Percentiles rank a stretch among this genome's conserved stretches.
phyloP scores from a whole-genome alignment of 2,329 filamentous ascomycete genomes.

The Fusarium equiseti region DNA sequence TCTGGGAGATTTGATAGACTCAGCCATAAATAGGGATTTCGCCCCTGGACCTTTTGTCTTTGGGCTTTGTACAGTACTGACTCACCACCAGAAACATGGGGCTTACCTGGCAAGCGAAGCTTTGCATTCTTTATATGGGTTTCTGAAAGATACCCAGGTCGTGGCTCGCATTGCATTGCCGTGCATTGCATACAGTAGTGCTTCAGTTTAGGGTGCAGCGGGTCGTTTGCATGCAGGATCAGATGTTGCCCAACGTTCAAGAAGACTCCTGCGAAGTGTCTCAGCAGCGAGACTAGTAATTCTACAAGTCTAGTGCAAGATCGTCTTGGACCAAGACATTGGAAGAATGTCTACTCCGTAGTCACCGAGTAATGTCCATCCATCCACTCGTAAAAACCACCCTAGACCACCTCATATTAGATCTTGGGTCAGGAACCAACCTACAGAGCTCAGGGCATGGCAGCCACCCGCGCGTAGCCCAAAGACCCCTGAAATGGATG shows the following conservation, averaged over 20 bases:
- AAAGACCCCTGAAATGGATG: conserved; percentile 34
- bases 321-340: conserved; percentile 14
- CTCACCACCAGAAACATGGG: conserved; percentile 4
- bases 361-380: conserved; percentile 10
- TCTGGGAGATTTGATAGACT: conserved; percentile 33
- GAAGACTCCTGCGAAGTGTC: background rate
- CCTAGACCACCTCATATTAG: conserved; percentile 10
- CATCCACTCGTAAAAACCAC: conserved; percentile 3
- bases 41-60: conserved; percentile 13
- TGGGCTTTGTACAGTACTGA: background rate
- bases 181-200: conserved; percentile 44
- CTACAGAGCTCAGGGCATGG: background rate
- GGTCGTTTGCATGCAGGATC: conserved; percentile 32
- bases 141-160: conserved; percentile 14
- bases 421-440: conserved; percentile 25
- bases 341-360: conserved; percentile 10
- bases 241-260: conserved; percentile 7
- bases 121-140: conserved; percentile 7
- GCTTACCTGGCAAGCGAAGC: background rate
- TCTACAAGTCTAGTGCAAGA: background rate
- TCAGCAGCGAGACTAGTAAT: conserved; percentile 5
- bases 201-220: conserved; percentile 17
- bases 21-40: conserved; percentile 10
- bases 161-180: conserved; percentile 44
- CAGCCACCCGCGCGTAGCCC: conserved; percentile 31